These are phyloP conservation scores for Aegle marmelos DNA, from an alignment of 345 rosid genomes.

Conservation along the genomic window DNA sequence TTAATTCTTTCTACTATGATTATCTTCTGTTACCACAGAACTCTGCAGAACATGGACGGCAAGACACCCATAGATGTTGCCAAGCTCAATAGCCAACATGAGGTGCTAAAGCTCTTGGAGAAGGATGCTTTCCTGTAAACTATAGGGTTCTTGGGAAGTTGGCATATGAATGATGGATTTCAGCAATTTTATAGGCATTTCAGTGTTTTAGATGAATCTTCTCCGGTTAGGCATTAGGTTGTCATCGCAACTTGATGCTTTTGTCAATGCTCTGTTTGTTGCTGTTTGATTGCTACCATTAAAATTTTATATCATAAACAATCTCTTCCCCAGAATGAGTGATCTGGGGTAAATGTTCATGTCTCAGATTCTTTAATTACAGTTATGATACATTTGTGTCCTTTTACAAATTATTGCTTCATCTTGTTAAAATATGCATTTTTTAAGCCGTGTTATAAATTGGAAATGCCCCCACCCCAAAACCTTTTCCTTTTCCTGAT, in stretches of 20 bases:
- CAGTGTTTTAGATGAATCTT: slow-evolving; percentile 9
- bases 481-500: no score
- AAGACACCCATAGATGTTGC: slow-evolving; percentile 98
- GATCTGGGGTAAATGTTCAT: not conserved
- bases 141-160: not conserved
- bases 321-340: not conserved
- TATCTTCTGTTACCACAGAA: slow-evolving; percentile 37
- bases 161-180: slow-evolving; percentile 8
- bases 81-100: slow-evolving; percentile 87
- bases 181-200: slow-evolving; percentile 11
- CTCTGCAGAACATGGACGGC: slow-evolving; percentile 93
- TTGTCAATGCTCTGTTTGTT: not conserved
- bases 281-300: not conserved
- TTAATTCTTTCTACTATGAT: not conserved
- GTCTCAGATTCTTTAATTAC: not conserved
- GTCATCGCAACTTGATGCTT: not conserved
- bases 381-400: not conserved
- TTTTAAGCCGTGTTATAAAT: not conserved
- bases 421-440: not conserved
- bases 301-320: not conserved
- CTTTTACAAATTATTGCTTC: slow-evolving; percentile 1
- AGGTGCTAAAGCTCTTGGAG: slow-evolving; percentile 89
- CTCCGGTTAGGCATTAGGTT: not conserved
- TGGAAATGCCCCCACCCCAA: no score
- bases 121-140: slow-evolving; percentile 89